phyloP scores from a whole-genome alignment of 2,329 filamentous ascomycete species.

The Curvularia sp. region DNA sequence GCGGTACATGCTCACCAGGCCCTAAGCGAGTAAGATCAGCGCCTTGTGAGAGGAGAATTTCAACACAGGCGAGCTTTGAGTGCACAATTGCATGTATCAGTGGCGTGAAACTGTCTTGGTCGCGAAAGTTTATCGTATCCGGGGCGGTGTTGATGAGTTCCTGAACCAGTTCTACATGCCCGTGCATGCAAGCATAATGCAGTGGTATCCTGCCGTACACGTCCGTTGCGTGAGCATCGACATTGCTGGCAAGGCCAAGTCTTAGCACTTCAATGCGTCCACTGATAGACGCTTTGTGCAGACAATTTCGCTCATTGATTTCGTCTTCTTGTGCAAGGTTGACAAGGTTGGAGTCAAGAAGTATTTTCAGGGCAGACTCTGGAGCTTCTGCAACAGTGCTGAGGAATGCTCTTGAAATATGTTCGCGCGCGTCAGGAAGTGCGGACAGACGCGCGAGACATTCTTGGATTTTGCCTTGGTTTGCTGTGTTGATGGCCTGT shows the following conservation, averaged over 20 bases:
- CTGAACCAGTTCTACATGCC: constrained; percentile 81
- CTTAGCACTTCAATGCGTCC: constrained; percentile 80
- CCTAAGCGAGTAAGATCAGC: constrained; percentile 87
- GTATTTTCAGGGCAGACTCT: constrained; percentile 73
- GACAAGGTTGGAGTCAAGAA: constrained; percentile 82
- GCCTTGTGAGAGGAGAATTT: constrained; percentile 75
- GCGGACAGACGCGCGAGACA: constrained; percentile 75
- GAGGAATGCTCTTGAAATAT: constrained; percentile 88
- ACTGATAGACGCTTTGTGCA: constrained; percentile 96
- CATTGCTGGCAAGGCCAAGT: constrained; percentile 75
- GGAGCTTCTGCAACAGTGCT: constrained; percentile 87
- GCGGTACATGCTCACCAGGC: constrained; percentile 88
- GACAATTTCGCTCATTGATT: constrained; percentile 95
- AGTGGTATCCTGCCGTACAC: constrained; percentile 93
- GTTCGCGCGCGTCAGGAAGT: constrained; percentile 70
- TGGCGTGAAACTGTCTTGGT: constrained; percentile 97
- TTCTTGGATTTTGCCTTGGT: constrained; percentile 77
- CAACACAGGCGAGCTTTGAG: constrained; percentile 79
- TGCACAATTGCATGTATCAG: constrained; percentile 95
- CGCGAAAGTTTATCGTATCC: constrained; percentile 82
- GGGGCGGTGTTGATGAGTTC: constrained; percentile 72
- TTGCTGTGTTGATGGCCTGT: constrained; percentile 84
- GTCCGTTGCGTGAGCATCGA: constrained; percentile 81
- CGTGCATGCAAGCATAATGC: constrained; percentile 97
- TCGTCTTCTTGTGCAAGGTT: constrained; percentile 95